These are phyloP conservation scores for Saxophila tyrrhenica DNA, from an alignment of 495 filamentous ascomycete genomes.

Conservation along the genomic window DNA sequence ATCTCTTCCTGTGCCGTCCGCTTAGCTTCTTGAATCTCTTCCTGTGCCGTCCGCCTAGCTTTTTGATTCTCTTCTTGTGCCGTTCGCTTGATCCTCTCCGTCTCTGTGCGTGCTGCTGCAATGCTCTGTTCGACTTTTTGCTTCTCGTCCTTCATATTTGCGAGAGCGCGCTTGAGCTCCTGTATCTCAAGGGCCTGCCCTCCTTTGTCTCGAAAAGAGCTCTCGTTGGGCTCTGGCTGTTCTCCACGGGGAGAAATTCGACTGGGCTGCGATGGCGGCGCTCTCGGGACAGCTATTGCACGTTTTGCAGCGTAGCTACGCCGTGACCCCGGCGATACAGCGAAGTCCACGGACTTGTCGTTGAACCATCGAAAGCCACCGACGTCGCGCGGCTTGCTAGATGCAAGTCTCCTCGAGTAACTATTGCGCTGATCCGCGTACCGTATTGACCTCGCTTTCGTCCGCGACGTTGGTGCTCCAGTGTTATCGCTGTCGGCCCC, in stretches of 20 bases:
- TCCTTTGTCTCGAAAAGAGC: background rate
- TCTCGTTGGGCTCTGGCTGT: too few relatives aligned
- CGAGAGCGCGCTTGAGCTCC: background rate
- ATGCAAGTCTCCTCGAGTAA: constrained; percentile 6
- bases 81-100: too few relatives aligned
- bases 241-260: too few relatives aligned
- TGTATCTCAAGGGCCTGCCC: background rate
- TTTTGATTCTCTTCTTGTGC: too few relatives aligned
- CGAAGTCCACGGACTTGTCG: background rate
- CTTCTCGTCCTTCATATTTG: background rate
- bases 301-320: background rate
- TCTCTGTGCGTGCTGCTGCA: too few relatives aligned
- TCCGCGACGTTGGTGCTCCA: background rate
- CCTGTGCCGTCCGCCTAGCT: too few relatives aligned
- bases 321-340: background rate
- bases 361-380: background rate
- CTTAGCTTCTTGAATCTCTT: too few relatives aligned
- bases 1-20: too few relatives aligned
- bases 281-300: too few relatives aligned
- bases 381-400: background rate
- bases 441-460: background rate
- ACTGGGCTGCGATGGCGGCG: too few relatives aligned
- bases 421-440: constrained; percentile 9
- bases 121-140: too few relatives aligned
- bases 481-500: background rate